Percentiles rank a stretch among this genome's conserved stretches.
Conservation (phyloP, 2,329 filamentous ascomycete genomes). For the Cladosporium sp. region DNA sequence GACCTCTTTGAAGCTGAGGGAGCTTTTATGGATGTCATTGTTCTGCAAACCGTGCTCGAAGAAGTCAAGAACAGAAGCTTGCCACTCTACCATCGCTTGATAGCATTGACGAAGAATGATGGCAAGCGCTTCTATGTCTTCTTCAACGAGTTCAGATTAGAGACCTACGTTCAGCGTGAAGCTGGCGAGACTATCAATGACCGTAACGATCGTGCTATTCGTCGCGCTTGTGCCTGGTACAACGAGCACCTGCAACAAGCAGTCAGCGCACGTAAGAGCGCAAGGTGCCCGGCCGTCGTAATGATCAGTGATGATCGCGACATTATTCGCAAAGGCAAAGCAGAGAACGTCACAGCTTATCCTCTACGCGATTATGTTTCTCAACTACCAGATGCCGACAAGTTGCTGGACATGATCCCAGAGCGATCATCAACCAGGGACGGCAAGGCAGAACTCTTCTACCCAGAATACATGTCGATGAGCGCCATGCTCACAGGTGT, state of each 20-base stretch:
- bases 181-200: constrained; percentile 90
- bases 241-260: constrained; percentile 72
- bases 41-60: constrained; percentile 93
- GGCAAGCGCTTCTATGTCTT: constrained; percentile 98
- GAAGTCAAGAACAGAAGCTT: constrained; percentile 92
- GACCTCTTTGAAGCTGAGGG: constrained; percentile 89
- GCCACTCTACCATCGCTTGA: constrained; percentile 89
- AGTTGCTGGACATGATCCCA: constrained; percentile 89
- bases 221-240: constrained; percentile 88
- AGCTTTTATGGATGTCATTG: constrained; percentile 96
- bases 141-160: constrained; percentile 95
- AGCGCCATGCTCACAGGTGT: constrained; percentile 94
- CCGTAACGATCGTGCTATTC: constrained; percentile 89
- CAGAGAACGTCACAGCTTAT: constrained; percentile 69
- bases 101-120: constrained; percentile 89
- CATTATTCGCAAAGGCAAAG: constrained; percentile 78
- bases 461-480: constrained; percentile 84
- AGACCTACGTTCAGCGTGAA: constrained; percentile 79
- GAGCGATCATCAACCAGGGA: constrained; percentile 67
- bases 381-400: constrained; percentile 79
- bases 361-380: constrained; percentile 75
- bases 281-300: constrained; percentile 72
- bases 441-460: constrained; percentile 72
- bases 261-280: constrained; percentile 55
- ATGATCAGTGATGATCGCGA: constrained; percentile 94